Evolutionary conservation across 2,329 filamentous ascomycete species (phyloP), one percentile per base, ranked within the genome.

Genomic region (Ophiostoma himal-ulmi): DNA sequence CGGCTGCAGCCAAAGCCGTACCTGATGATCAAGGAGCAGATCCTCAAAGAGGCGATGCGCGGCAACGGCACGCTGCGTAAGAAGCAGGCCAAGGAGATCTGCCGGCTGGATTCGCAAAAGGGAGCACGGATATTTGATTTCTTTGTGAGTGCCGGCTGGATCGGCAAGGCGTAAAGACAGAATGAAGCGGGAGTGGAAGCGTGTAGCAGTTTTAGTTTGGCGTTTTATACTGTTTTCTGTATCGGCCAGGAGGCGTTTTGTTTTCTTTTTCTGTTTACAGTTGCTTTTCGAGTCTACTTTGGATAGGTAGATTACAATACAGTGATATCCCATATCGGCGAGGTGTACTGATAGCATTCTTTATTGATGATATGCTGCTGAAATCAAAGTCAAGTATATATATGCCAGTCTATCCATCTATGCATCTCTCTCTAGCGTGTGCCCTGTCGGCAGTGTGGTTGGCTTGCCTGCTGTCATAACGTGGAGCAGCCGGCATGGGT

Each of bases 1-100:
- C 88, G 93, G 60, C 82, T 99, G 69, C 91, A 95, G 79, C 95
- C 95, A 0, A 99, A 99, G 81, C 92, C 95, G 1, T 99, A 97
- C 78, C 81, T 97, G 5, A 93, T 93, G 77, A 93, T 98, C 80
- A 99, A 99, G 80, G 93, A 97, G 78, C 89, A 91, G 72, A 84
- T 98, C n/a, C 80, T 98, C 69, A 92, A 92, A 76, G 94, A 98
- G 78, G 92, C 94, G 0, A 87, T 97, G 78, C 95, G 94, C 80
- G 89, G 89, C 71, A 94, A 95, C 71, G 95, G 95, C 0, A 87
- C 85, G 14, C 81, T 99, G 8, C 98, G 97, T 83, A 97, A 95
- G 85, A 98, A 97, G 81, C 90, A 94, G 75, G 93, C 93, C 1
- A 91, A 90, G 77, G 91, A 96, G 77, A 89, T 98, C 36, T 94